These are phyloP conservation scores for Raffaelea arxii DNA, from an alignment of 2,329 filamentous ascomycete species.

Conservation along the genomic window DNA sequence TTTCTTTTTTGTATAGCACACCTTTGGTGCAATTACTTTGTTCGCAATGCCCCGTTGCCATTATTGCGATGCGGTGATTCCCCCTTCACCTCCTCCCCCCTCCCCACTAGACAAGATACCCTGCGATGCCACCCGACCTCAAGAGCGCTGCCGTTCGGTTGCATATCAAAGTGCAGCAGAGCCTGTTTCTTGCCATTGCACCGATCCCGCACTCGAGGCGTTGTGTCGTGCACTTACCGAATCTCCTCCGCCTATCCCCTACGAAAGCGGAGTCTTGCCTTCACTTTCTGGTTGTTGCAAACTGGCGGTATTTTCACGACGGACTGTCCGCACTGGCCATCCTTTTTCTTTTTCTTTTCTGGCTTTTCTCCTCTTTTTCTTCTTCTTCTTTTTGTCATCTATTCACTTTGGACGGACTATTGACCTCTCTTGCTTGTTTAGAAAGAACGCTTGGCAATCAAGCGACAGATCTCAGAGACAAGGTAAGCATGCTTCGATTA, in stretches of 20 bases:
- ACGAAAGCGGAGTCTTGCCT: neutral
- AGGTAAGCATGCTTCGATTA: constrained; percentile 23
- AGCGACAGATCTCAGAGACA: constrained; percentile 47
- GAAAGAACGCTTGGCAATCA: constrained; percentile 51
- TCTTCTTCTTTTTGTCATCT: neutral
- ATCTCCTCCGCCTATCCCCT: neutral
- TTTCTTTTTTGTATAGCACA: neutral
- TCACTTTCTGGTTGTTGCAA: neutral
- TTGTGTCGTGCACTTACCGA: too few species aligned
- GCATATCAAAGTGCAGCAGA: too few species aligned
- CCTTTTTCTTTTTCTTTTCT: constrained; percentile 8
- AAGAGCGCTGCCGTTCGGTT: too few species aligned
- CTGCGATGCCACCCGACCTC: too few species aligned
- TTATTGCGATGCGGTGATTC: neutral
- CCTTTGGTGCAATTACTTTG: neutral
- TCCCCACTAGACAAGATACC: too few species aligned
- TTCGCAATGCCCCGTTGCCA: neutral
- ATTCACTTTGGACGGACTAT: too few species aligned
- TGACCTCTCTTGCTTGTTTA: constrained; percentile 25
- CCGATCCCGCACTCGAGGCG: too few species aligned
- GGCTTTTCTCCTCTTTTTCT: neutral
- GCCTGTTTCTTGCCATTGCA: too few species aligned
- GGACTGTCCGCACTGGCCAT: constrained; percentile 9
- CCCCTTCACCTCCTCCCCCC: too few species aligned
- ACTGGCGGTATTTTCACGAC: neutral